phyloP scores from a whole-genome alignment of 805 yeast species.

The Suhomyces sp. region DNA sequence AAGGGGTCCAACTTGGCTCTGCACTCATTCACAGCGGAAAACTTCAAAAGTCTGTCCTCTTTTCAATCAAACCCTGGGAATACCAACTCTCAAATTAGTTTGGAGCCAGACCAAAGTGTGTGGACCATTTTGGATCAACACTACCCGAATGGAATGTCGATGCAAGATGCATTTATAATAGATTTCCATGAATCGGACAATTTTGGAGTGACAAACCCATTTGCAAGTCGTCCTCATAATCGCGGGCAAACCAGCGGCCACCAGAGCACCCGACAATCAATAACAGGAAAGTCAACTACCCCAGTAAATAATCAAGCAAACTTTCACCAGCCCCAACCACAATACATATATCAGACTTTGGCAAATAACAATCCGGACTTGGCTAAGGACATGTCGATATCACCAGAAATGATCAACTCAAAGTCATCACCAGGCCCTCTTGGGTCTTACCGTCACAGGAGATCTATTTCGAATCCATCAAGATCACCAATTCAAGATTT shows the following conservation, averaged over 20 bases:
- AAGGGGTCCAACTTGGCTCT: constrained; percentile 1
- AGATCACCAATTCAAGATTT: constrained; percentile 18
- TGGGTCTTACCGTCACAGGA: constrained; percentile 21
- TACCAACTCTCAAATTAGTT: constrained; percentile 9
- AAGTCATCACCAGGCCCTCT: constrained; percentile 18
- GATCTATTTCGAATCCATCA: constrained; percentile 37
- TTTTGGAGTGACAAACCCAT: too few relatives aligned
- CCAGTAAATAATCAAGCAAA: constrained; percentile 7
- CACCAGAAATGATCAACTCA: constrained; percentile 19
- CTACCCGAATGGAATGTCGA: constrained; percentile 67
- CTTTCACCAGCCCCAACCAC: constrained; percentile 39
- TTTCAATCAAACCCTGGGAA: too few relatives aligned
- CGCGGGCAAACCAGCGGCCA: too few relatives aligned
- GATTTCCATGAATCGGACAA: constrained; percentile 26
- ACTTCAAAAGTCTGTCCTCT: constrained; percentile 9
- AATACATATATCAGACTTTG: constrained; percentile 17
- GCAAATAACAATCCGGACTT: constrained; percentile 1
- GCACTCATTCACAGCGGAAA: constrained; percentile 15
- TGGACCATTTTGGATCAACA: constrained; percentile 57
- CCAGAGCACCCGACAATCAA: too few relatives aligned
- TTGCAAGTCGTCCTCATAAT: too few relatives aligned
- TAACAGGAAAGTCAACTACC: too few relatives aligned
- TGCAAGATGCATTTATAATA: constrained; percentile 63
- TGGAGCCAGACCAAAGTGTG: constrained; percentile 64
- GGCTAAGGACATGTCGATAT: constrained; percentile 26